phyloP scores from a whole-genome alignment of 768 basidiomycete genomes.

The Collybiopsis confluens region DNA sequence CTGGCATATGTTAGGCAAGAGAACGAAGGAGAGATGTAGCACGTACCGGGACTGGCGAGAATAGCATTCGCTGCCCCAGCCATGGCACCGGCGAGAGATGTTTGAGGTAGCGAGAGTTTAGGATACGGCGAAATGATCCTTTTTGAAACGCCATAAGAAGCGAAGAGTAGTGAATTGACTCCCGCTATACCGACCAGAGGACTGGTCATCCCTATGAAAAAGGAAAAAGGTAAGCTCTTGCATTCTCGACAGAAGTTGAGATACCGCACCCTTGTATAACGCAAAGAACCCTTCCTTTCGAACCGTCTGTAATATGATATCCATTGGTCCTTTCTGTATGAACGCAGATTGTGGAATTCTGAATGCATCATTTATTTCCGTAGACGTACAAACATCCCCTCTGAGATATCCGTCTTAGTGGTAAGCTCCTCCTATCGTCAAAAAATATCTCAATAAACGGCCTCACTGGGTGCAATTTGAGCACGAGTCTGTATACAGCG shows the following conservation, averaged over 20 bases:
- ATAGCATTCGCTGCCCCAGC: constrained; percentile 90
- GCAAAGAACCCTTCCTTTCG: constrained; percentile 90
- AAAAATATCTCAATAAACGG: constrained; percentile 15
- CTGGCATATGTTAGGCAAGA: no score
- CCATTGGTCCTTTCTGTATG: constrained; percentile 87
- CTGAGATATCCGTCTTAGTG: constrained; percentile 32
- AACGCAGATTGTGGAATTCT: neutral
- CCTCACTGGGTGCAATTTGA: constrained; percentile 79
- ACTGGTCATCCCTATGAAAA: constrained; percentile 74
- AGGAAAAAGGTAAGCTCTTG: neutral
- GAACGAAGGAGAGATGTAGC: neutral
- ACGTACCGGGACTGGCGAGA: constrained; percentile 81
- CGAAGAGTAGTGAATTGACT: constrained; percentile 94
- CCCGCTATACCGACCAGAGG: constrained; percentile 91
- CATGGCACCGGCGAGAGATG: constrained; percentile 82
- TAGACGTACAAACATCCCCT: constrained; percentile 73
- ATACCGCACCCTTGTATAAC: constrained; percentile 79
- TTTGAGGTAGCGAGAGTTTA: constrained; percentile 73
- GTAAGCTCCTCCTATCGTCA: neutral
- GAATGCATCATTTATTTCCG: neutral
- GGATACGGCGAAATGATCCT: constrained; percentile 87
- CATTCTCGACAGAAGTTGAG: neutral
- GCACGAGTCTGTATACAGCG: constrained; percentile 52
- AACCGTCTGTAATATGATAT: constrained; percentile 79
- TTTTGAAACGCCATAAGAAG: constrained; percentile 78